Percentiles rank a stretch among this genome's conserved stretches.
Conservation (phyloP, 2,329 filamentous ascomycete genomes). For the Penicillium aurantiogriseum region DNA sequence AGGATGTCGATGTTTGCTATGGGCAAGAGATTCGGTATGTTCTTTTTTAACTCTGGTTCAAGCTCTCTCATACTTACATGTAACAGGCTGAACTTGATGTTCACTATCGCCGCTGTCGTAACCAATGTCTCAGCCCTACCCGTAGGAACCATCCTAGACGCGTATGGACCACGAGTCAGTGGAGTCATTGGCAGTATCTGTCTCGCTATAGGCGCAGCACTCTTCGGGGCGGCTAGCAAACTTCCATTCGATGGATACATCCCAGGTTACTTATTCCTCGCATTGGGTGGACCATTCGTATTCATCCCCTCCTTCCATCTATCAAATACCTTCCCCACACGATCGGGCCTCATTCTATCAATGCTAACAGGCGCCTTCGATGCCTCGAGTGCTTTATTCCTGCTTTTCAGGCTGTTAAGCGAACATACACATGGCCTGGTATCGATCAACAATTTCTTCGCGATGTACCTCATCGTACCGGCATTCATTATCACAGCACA, state of each 20-base stretch:
- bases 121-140: constrained; percentile 85
- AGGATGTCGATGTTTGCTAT: constrained; percentile 53
- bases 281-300: constrained; percentile 75
- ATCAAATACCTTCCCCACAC: constrained; percentile 75
- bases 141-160: constrained; percentile 79
- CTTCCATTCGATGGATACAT: constrained; percentile 73
- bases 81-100: constrained; percentile 77
- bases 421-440: constrained; percentile 58
- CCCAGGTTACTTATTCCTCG: constrained; percentile 71
- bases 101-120: constrained; percentile 81
- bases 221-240: constrained; percentile 66
- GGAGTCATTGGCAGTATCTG: constrained; percentile 69
- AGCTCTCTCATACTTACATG: constrained; percentile 1
- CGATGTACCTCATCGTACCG: constrained; percentile 69
- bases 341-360: constrained; percentile 76
- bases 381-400: constrained; percentile 74
- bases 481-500: constrained; percentile 64
- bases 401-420: constrained; percentile 70
- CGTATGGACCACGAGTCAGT: constrained; percentile 74
- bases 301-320: constrained; percentile 83
- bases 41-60: not conserved
- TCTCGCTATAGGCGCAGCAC: constrained; percentile 65
- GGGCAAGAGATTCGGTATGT: constrained; percentile 54
- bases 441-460: constrained; percentile 67
- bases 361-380: constrained; percentile 80